phyloP scores from a whole-genome alignment of 2,329 filamentous ascomycete species.

The Eurotiales sp. region DNA sequence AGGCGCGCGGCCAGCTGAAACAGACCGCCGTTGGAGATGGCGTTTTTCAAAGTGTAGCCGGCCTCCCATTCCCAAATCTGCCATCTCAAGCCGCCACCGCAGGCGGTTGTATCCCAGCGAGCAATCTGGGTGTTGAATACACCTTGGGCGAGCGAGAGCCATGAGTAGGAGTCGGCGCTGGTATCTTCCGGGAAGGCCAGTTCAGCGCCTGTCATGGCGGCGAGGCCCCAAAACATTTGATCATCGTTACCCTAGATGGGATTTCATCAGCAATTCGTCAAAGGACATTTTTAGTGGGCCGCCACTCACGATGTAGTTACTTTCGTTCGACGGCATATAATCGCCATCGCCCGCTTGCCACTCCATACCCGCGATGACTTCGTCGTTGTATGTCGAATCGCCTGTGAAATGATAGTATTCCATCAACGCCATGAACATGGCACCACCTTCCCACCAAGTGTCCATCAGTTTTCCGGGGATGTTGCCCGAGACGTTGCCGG shows the following conservation, averaged over 20 bases:
- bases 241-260: slow-evolving; percentile 53
- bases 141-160: slow-evolving; percentile 60
- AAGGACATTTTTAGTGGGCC: too few relatives aligned
- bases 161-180: slow-evolving; percentile 18
- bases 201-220: slow-evolving; percentile 56
- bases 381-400: slow-evolving; percentile 37
- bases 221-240: slow-evolving; percentile 56
- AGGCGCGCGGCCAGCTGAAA: slow-evolving; percentile 79
- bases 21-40: slow-evolving; percentile 73
- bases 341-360: slow-evolving; percentile 38
- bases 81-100: slow-evolving; percentile 72
- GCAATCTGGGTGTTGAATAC: slow-evolving; percentile 67
- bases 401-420: slow-evolving; percentile 43
- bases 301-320: slow-evolving; percentile 14
- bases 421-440: slow-evolving; percentile 40
- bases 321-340: slow-evolving; percentile 42
- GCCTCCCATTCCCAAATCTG: slow-evolving; percentile 76
- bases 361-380: slow-evolving; percentile 31
- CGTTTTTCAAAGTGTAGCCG: slow-evolving; percentile 80
- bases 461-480: slow-evolving; percentile 49
- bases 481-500: slow-evolving; percentile 45
- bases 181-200: slow-evolving; percentile 31
- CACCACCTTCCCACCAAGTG: slow-evolving; percentile 44
- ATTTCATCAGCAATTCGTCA: background rate
- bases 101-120: slow-evolving; percentile 67